phyloP scores from a whole-genome alignment of 2,329 filamentous ascomycete species.

The Didymosphaeria variabile region DNA sequence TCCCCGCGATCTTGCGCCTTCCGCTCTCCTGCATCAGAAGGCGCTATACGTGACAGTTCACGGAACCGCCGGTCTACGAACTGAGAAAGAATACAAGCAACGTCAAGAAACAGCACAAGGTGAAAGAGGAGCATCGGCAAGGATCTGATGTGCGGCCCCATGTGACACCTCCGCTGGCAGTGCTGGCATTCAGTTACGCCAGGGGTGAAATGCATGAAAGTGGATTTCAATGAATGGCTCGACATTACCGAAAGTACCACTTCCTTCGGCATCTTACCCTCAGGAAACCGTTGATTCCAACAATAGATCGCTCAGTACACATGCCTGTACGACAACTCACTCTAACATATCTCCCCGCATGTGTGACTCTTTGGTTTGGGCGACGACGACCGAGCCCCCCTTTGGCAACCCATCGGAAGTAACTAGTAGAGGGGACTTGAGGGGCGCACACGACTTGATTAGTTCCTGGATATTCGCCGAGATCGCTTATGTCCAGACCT shows the following conservation, averaged over 20 bases:
- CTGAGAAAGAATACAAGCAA: neutral
- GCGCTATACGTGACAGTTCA: slow-evolving; percentile 32
- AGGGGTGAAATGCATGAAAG: slow-evolving; percentile 18
- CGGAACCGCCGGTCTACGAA: slow-evolving; percentile 3
- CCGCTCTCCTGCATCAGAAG: slow-evolving; percentile 30
- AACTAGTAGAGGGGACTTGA: neutral
- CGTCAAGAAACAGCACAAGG: neutral
- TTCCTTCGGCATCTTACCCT: slow-evolving; percentile 3
- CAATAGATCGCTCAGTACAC: slow-evolving; percentile 1
- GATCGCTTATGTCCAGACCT: neutral
- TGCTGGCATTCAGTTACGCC: slow-evolving; percentile 1
- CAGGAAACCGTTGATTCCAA: neutral
- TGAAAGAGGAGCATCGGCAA: neutral
- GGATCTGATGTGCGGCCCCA: slow-evolving; percentile 19
- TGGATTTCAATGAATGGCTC: slow-evolving; percentile 17
- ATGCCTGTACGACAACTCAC: slow-evolving; percentile 7
- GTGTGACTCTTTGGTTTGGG: neutral
- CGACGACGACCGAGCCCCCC: neutral
- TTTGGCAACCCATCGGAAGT: neutral
- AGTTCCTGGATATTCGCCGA: neutral
- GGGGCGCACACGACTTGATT: neutral
- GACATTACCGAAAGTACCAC: slow-evolving; percentile 5
- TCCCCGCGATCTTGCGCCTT: slow-evolving; percentile 27
- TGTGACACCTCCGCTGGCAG: slow-evolving; percentile 23
- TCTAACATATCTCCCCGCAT: neutral